Evolutionary conservation across 495 filamentous ascomycete species (phyloP), one percentile per base, ranked within the genome.

Genomic region (Bombardia bombarda): DNA sequence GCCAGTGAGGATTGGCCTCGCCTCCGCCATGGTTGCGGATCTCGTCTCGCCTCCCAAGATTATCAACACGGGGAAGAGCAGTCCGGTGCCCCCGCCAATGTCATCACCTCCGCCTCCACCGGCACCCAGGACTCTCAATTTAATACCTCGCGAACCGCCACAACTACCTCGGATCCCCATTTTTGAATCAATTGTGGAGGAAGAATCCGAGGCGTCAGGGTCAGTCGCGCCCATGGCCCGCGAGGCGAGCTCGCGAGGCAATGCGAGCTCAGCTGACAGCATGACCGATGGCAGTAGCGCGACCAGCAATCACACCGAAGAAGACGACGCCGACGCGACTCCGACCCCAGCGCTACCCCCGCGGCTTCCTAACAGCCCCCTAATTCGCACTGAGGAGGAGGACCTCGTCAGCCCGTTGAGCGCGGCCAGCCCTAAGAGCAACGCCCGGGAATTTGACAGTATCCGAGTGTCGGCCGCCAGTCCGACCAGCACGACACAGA

Each of bases 261-360:
- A 32, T 14, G 21, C 13, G 18, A 51, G 55, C 25, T 63, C 61
- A 1, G 52, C 54, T 1, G 60, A 63, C 13, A 59, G 58, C 23
- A 56, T 62, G 55, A 63, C 60, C 7, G 53, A 56, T 30, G 60
- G 61, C 2, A 57, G 54, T 35, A 65, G 53, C 23, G 51, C 51
- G 18, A 56, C 50, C 37, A 62, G 57, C 32, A 51, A 51, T 1
- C 52, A 57, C 30, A 57, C 47, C n/a, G 37, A 31, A 3, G 55
- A 47, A 25, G 53, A 57, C 23, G 52, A 56, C 2, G 28, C 25
- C 26, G 24, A 18, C 41, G 26, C 38, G 3, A 12, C 18, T 6
- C 22, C 38, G 38, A 9, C 28, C 10, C 38, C 38, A 5, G 21
- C 28, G 38, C 38, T 12, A 3, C 9, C 21, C 8, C 35, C 17